phyloP scores from a whole-genome alignment of 73 alveolate genomes.

The Halteria grandinella region DNA sequence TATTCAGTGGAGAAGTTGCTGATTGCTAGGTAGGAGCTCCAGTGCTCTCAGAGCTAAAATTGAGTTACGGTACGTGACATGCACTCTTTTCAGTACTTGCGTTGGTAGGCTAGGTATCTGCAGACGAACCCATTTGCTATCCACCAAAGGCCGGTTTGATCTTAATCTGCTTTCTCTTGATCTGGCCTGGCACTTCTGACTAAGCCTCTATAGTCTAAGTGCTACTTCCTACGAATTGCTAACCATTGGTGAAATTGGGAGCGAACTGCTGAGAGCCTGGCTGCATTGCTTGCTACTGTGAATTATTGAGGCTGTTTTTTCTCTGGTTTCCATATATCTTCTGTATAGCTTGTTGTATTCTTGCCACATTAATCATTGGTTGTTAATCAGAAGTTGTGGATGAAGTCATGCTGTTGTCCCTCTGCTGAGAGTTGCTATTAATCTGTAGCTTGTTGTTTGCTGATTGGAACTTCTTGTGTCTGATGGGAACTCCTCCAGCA shows the following conservation, averaged over 20 bases:
- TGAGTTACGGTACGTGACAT: too few relatives aligned
- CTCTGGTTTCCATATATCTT: constrained; percentile 34
- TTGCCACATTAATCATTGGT: neutral
- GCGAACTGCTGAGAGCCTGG: too few relatives aligned
- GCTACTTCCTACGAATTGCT: too few relatives aligned
- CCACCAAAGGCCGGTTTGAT: constrained; percentile 17
- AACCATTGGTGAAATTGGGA: too few relatives aligned
- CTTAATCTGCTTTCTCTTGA: constrained; percentile 30
- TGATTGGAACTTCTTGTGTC: constrained; percentile 17
- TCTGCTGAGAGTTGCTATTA: neutral
- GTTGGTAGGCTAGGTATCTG: too few relatives aligned
- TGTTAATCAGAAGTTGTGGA: neutral
- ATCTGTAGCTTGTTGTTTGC: constrained; percentile 16
- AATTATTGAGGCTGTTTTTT: constrained; percentile 16
- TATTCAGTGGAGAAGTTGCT: too few relatives aligned
- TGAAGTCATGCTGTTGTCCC: neutral
- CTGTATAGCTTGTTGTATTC: constrained; percentile 7
- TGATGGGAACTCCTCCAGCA: neutral
- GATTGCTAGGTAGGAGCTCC: too few relatives aligned
- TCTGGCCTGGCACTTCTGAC: neutral
- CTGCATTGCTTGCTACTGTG: too few relatives aligned
- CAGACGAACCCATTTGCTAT: too few relatives aligned
- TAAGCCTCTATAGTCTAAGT: too few relatives aligned
- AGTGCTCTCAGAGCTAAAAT: too few relatives aligned
- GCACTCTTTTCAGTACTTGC: too few relatives aligned